Percentiles rank a stretch among this genome's conserved stretches.
These are phyloP conservation scores for Oryza coarctata DNA, from an alignment of 176 grass and related monocot genomes.

Conservation along the genomic window DNA sequence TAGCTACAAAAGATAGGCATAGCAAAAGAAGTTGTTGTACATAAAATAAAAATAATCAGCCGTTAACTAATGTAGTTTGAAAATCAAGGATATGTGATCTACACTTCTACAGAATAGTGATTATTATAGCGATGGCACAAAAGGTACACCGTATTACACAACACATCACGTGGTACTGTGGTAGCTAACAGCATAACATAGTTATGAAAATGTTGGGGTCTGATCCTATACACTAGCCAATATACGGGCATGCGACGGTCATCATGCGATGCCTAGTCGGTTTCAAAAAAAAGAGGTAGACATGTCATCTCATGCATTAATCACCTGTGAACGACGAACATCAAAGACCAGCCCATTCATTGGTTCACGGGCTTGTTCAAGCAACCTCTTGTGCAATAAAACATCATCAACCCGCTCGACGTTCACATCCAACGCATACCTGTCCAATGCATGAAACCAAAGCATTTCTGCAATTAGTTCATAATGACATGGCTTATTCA, in stretches of 20 bases:
- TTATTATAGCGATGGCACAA: background rate
- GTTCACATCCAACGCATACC: slow-evolving; percentile 87
- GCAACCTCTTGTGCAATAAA: slow-evolving; percentile 78
- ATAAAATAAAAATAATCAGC: slow-evolving; percentile 26
- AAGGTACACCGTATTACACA: background rate
- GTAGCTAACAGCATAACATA: background rate
- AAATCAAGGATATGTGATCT: background rate
- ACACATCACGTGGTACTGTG: background rate
- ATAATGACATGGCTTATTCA: background rate
- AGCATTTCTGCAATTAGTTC: background rate
- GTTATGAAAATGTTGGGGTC: background rate
- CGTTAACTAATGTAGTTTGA: background rate
- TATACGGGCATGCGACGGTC: background rate
- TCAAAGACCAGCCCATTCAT: slow-evolving; percentile 75
- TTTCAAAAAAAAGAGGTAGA: slow-evolving; percentile 9
- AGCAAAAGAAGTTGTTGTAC: slow-evolving; percentile 13
- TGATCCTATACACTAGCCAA: slow-evolving; percentile 2
- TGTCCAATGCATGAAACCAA: slow-evolving; percentile 32
- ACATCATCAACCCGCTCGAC: slow-evolving; percentile 80
- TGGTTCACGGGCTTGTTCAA: slow-evolving; percentile 69
- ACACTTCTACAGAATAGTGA: background rate
- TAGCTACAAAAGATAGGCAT: background rate
- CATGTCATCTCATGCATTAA: slow-evolving; percentile 6
- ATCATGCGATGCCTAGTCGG: background rate
- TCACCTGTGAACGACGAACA: slow-evolving; percentile 66